These are phyloP conservation scores for Talaromyces funiculosus DNA, from an alignment of 2,329 filamentous ascomycete genomes.

Conservation along the genomic window DNA sequence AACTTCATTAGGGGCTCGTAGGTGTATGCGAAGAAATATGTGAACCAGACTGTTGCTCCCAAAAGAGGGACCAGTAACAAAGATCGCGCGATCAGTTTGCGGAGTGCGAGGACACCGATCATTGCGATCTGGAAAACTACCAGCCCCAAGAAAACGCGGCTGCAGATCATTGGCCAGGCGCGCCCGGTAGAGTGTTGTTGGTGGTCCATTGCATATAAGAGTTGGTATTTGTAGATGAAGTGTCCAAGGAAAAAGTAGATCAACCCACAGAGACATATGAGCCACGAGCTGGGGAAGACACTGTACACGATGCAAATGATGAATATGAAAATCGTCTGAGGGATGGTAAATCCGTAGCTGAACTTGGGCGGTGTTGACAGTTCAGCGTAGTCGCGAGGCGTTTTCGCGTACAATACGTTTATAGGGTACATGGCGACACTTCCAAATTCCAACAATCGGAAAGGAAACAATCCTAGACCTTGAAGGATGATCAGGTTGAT, in stretches of 20 bases:
- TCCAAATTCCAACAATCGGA: conserved; percentile 85
- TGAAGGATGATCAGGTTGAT: conserved; percentile 91
- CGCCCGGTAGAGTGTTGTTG: conserved; percentile 84
- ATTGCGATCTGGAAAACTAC: conserved; percentile 88
- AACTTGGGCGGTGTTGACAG: conserved; percentile 78
- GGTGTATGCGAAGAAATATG: conserved; percentile 69
- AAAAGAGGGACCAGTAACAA: conserved; percentile 70
- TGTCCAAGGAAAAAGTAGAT: conserved; percentile 63
- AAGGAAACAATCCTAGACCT: conserved; percentile 85
- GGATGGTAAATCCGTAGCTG: conserved; percentile 93
- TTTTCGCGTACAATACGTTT: conserved; percentile 70
- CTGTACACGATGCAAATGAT: conserved; percentile 96
- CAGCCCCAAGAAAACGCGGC: conserved; percentile 78
- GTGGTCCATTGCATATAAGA: conserved; percentile 97
- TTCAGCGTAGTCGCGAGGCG: conserved; percentile 82
- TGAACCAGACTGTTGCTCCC: conserved; percentile 80
- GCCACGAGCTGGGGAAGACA: conserved; percentile 71
- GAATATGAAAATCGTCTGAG: conserved; percentile 85
- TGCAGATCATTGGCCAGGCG: conserved; percentile 95
- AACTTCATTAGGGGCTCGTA: conserved; percentile 88
- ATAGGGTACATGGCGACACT: conserved; percentile 79
- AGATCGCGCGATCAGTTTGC: conserved; percentile 66
- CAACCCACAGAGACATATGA: conserved; percentile 71
- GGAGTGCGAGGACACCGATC: conserved; percentile 74
- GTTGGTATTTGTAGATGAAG: conserved; percentile 93